Evolutionary conservation across 2,329 filamentous ascomycete species (phyloP).

Genomic region (Microthyrium microscopicum): DNA sequence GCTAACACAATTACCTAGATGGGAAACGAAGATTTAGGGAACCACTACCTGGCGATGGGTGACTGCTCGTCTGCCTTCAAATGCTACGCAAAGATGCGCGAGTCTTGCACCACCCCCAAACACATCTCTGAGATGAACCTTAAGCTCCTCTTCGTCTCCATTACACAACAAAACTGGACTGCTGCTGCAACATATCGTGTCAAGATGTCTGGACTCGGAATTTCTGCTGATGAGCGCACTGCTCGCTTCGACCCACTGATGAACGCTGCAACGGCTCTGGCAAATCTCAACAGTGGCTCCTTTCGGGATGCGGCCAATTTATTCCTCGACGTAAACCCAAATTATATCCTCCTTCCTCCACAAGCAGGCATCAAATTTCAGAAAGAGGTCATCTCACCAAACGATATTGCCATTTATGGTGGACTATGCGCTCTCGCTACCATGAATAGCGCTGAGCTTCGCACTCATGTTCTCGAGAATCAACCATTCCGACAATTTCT

Average conservation of each 20-base stretch:
- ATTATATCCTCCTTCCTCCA: slow-evolving; percentile 20
- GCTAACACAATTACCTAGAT: slow-evolving; percentile 40
- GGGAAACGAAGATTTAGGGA: slow-evolving; percentile 82
- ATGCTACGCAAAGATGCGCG: slow-evolving; percentile 71
- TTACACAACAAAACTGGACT: slow-evolving; percentile 65
- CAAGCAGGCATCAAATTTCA: slow-evolving; percentile 39
- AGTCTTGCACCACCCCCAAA: slow-evolving; percentile 67
- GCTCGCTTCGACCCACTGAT: slow-evolving; percentile 48
- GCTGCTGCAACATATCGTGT: slow-evolving; percentile 46
- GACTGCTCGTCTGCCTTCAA: slow-evolving; percentile 58
- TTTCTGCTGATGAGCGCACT: slow-evolving; percentile 40
- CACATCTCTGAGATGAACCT: slow-evolving; percentile 73
- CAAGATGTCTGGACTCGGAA: slow-evolving; percentile 34
- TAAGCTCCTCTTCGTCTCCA: slow-evolving; percentile 57
- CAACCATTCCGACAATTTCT: slow-evolving; percentile 75
- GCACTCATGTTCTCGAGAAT: slow-evolving; percentile 63
- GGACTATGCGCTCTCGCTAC: slow-evolving; percentile 79
- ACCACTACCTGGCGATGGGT: slow-evolving; percentile 65
- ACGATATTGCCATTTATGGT: slow-evolving; percentile 85
- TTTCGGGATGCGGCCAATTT: slow-evolving; percentile 51
- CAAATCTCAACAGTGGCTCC: slow-evolving; percentile 37
- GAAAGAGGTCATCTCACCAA: slow-evolving; percentile 58
- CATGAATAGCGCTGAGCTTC: slow-evolving; percentile 65
- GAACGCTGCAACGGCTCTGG: slow-evolving; percentile 42
- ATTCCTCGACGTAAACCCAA: slow-evolving; percentile 49